Evolutionary conservation across 345 rosid species (phyloP).

Genomic region (Lepidium africanum): DNA sequence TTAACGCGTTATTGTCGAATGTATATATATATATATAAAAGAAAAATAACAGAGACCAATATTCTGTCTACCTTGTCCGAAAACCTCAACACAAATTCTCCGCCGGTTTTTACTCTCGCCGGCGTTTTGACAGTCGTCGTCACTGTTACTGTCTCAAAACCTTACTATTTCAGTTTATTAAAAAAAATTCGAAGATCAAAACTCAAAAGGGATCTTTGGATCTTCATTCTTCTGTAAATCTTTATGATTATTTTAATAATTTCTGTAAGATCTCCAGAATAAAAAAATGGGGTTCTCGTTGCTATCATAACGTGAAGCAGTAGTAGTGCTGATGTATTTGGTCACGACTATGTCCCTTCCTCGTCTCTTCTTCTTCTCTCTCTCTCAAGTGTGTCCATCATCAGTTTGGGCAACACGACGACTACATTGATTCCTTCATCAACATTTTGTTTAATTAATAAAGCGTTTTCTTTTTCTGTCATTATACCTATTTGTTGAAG

Average conservation of each 20-base stretch:
- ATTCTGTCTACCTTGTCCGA: conserved; percentile 18
- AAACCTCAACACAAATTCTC: conserved; percentile 7
- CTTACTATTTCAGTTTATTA: neutral
- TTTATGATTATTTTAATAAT: neutral
- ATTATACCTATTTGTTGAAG: neutral
- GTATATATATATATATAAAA: too few relatives aligned
- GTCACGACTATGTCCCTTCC: conserved; percentile 41
- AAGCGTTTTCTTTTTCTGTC: neutral
- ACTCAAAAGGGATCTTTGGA: neutral
- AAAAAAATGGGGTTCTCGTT: conserved; percentile 12
- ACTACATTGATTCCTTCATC: neutral
- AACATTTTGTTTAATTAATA: conserved; percentile 4
- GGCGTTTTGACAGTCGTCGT: conserved; percentile 21
- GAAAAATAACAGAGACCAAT: neutral
- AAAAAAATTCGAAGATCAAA: neutral
- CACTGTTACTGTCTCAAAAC: conserved; percentile 1
- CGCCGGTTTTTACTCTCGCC: conserved; percentile 18
- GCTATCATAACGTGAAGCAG: conserved; percentile 27
- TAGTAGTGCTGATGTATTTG: conserved; percentile 41
- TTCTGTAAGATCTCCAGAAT: conserved; percentile 16
- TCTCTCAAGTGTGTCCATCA: conserved; percentile 13
- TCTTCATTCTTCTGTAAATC: neutral
- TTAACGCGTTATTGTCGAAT: neutral
- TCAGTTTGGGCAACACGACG: conserved; percentile 25
- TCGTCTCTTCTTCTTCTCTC: conserved; percentile 11